These are phyloP conservation scores for Iodosphaeria phyllophila DNA, from an alignment of 2,329 filamentous ascomycete genomes.

Conservation along the genomic window DNA sequence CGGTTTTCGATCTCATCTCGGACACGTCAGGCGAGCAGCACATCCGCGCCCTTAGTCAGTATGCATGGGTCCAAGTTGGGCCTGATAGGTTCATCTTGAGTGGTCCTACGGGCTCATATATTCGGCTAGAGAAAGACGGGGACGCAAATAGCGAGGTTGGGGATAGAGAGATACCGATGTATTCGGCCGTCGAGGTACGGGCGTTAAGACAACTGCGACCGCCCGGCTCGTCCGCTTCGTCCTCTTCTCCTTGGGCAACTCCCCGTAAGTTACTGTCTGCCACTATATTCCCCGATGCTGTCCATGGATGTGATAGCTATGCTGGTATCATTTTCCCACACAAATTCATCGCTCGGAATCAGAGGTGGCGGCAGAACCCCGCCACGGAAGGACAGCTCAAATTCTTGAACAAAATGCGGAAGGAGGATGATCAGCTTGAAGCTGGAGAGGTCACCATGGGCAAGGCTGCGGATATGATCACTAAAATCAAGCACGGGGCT, in stretches of 20 bases:
- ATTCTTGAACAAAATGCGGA: constrained; percentile 49
- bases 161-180: constrained; percentile 16
- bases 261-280: constrained; percentile 51
- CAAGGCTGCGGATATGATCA: constrained; percentile 76
- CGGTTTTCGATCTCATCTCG: constrained; percentile 74
- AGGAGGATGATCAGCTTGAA: constrained; percentile 32
- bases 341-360: constrained; percentile 43
- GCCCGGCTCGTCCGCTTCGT: constrained; percentile 18
- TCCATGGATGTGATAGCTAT: constrained; percentile 73
- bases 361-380: constrained; percentile 49
- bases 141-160: constrained; percentile 10
- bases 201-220: too few species aligned
- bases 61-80: constrained; percentile 72
- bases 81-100: constrained; percentile 52
- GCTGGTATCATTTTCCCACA: constrained; percentile 47
- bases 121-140: constrained; percentile 29
- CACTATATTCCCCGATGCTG: constrained; percentile 50
- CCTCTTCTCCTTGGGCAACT: constrained; percentile 42
- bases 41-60: constrained; percentile 55
- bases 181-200: constrained; percentile 27
- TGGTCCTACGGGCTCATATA: constrained; percentile 41
- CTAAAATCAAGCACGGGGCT: constrained; percentile 73
- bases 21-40: constrained; percentile 65
- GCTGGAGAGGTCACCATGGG: constrained; percentile 52
- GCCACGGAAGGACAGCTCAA: constrained; percentile 48